Percentiles rank a stretch among this genome's conserved stretches.
Evolutionary conservation across 768 basidiomycete species (phyloP).

Genomic region (Brasilioporus rufonigricans): DNA sequence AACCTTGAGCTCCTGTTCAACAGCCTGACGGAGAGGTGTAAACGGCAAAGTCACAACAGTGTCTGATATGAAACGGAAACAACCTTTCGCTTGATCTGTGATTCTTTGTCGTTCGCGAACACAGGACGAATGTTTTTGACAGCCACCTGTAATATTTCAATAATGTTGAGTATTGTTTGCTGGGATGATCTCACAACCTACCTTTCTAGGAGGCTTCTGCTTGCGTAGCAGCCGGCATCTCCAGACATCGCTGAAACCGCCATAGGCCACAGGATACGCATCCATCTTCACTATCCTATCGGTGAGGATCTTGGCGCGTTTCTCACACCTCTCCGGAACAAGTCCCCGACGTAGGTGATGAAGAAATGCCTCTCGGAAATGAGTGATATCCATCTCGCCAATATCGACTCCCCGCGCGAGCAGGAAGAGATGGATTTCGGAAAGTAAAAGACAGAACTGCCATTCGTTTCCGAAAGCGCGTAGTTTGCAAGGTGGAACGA

Average conservation of each 20-base stretch:
- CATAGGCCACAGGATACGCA: conserved; percentile 24
- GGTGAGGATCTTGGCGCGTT: conserved; percentile 16
- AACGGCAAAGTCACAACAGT: conserved; percentile 1
- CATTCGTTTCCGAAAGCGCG: too few species aligned
- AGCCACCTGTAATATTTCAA: conserved; percentile 19
- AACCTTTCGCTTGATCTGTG: conserved; percentile 16
- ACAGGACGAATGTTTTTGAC: conserved; percentile 24
- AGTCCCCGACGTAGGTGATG: background rate
- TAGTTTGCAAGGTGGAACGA: too few species aligned
- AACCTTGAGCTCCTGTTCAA: conserved; percentile 29
- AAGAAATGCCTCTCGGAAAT: background rate
- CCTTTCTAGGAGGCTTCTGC: conserved; percentile 1
- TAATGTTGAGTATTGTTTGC: background rate
- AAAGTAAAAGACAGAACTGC: too few species aligned
- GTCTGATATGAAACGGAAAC: background rate
- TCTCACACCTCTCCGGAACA: background rate
- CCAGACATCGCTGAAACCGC: conserved; percentile 33
- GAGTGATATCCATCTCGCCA: background rate
- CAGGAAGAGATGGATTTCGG: background rate
- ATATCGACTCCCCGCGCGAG: background rate
- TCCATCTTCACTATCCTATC: conserved; percentile 8
- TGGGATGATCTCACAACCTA: conserved; percentile 4
- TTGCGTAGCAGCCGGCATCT: conserved; percentile 9
- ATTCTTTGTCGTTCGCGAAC: background rate
- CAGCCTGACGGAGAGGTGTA: conserved; percentile 13